These are phyloP conservation scores for Dryas alaskensis DNA, from an alignment of 306 rosid genomes.

Conservation along the genomic window DNA sequence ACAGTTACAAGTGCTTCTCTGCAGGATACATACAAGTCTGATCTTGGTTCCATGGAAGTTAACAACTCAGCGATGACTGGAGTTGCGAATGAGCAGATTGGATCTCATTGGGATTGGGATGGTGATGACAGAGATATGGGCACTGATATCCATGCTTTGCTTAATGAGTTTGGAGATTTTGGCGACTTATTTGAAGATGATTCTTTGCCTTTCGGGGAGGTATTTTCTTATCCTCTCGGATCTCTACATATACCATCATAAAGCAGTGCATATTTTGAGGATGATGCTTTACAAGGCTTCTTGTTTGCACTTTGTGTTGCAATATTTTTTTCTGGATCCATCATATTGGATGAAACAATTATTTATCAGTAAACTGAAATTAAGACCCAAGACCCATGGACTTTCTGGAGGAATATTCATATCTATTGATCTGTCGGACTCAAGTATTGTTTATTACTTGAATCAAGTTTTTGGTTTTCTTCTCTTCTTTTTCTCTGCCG, in stretches of 20 bases:
- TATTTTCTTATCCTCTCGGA: conserved; percentile 29
- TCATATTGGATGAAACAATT: background rate
- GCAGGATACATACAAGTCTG: conserved; percentile 76
- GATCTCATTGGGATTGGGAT: conserved; percentile 93
- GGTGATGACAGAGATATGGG: conserved; percentile 70
- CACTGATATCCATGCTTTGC: conserved; percentile 80
- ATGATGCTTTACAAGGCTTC: background rate
- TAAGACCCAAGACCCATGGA: background rate
- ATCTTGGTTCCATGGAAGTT: conserved; percentile 70
- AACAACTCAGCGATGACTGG: conserved; percentile 66
- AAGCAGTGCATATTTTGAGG: background rate
- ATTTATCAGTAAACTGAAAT: background rate
- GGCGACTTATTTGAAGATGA: conserved; percentile 92
- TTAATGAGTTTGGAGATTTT: conserved; percentile 90
- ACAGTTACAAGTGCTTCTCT: conserved; percentile 52
- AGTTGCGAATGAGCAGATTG: conserved; percentile 64
- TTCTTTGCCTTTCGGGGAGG: conserved; percentile 93
- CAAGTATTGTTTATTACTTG: background rate
- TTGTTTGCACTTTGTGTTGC: conserved; percentile 1
- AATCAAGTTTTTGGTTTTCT: background rate
- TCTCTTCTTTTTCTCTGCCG: background rate
- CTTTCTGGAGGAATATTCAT: background rate
- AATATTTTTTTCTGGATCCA: background rate
- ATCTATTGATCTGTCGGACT: background rate
- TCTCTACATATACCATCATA: conserved; percentile 4